Evolutionary conservation across 164 flowering plant species (phyloP), one percentile per base, ranked within the genome.

Genomic region (Magnolia officinalis): DNA sequence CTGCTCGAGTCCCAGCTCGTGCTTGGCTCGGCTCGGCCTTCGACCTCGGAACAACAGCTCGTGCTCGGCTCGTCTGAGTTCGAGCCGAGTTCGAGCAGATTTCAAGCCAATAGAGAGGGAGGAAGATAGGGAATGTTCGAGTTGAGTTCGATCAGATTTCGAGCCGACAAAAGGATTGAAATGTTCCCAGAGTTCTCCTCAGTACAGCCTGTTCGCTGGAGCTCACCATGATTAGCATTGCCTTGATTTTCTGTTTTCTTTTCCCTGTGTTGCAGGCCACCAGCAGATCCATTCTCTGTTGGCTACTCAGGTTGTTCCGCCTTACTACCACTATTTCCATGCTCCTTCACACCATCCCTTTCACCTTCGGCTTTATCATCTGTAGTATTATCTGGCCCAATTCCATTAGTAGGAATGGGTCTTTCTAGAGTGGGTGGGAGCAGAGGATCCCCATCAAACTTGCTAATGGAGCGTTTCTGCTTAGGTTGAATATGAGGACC

Each of bases 191-290:
- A 63, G 80, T 77, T 72, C 19, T 24, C 75, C 4, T 81, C 82
- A 31, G 75, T 71, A 24, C 11, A 72, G 10, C 68, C 21, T 68
- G 82, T 59, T 26, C 82, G 87, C 75, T 78, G 83, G n/a, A 85
- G 83, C 77, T 90, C 89, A 82, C 79, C 77, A 23, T 85, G 84
- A 50, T 80, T 86, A 16, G 86, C 84, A 75, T 87, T 82, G 74
- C 78, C 83, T 63, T 86, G 91, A 75, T 72, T 76, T 73, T 72
- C 80, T 65, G 80, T 87, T 24, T 80, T 78, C 66, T 50, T 76
- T 76, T 49, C 81, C 69, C 66, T 75, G 31, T 13, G 59, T 72
- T 74, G 75, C 21, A 74, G 69, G 29, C 74, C 21, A 71, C 26
- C 71, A n/a, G 67, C 63, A 68, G 74, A 70, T 14, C 86, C 84